Evolutionary conservation across 2,329 filamentous ascomycete genomes (phyloP), one percentile per base, ranked within the genome.

Genomic region (Pseudogymnoascus sp.): DNA sequence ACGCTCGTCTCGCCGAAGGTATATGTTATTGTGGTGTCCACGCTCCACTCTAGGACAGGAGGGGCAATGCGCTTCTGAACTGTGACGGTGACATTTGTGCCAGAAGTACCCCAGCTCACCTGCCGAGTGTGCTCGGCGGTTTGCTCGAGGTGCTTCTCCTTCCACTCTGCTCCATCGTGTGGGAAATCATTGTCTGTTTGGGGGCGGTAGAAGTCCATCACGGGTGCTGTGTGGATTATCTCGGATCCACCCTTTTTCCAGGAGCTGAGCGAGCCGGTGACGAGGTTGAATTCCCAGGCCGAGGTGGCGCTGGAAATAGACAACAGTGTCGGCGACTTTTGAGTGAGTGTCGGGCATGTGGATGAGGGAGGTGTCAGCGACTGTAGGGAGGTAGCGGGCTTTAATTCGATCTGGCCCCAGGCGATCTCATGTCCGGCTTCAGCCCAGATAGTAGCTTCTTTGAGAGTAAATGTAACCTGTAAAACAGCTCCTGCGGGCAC

Each of bases 21-120:
- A 71, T 87, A 88, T 0, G 78, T 82, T 11, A 81, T 81, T 0
- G 72, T 75, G 2, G 78, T 75, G 23, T 82, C 77, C 60, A 82
- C 75, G 3, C 75, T 77, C 86, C 87, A 91, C 12, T 84, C 83
- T 0, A 89, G 77, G 1, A 86, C 82, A 0, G 85, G 84, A 0
- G 88, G 87, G 0, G 84, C 85, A 44, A 89, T 77, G 6, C 83
- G 79, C 16, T 78, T 76, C n/a, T 78, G 71, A 1, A 85, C 78
- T 0, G 75, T 73, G 50, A 87, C 73, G 23, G 69, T 71, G 61
- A 76, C 75, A 2, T 40, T 46, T n/a, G 62, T 70, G 61, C 63
- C 72, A 4, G 21, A 18, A 16, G n/a, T 28, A 5, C 6, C 42
- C 56, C 59, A 64, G 23, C 14, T 69, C 1, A 76, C 69, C 18